Base-by-base conservation (phyloP, 2,329 filamentous ascomycete species). In the Hymenoscyphus scutula region DNA sequence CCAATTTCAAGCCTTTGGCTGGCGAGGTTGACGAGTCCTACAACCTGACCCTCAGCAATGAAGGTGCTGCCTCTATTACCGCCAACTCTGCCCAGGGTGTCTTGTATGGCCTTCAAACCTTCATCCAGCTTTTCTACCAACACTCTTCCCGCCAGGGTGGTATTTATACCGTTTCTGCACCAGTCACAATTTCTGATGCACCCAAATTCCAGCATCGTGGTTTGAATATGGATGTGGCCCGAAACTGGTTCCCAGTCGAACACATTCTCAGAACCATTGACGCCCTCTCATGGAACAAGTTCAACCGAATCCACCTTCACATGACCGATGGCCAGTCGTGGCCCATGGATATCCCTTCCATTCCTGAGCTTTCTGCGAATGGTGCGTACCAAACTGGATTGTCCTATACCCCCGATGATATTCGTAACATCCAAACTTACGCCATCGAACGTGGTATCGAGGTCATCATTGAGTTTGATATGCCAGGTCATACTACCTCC, bases 321-420 rank as follows among this genome's bases (percentile, higher is more conserved):
- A 82, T 89, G 62, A 95, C 90, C 4, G 91, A 96, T 75, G 87
- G 89, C 17, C 91, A 96, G 75, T 90, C 90, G 3, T 96, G 91
- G 89, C 92, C 92, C 0, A 79, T 96, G 27, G 90, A 92, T 68
- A 88, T 96, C 57, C 89, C 90, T 0, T 76, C 89, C 2, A 76
- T 96, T 65, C 89, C 92, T 3, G 83, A 88, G 63, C 80, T 96
- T 1, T 82, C 91, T 2, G 76, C 80, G 59, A 88, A 91, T 74
- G 92, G 91, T 38, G 88, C 91, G 1, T 96, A 96, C 72, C 80
- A 81, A 27, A 79, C 81, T 19, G 84, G 83, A 54, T 79, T 90
- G 58, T 84, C 85, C 0, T 96, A 95, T 78, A 85, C 82, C 1
- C 81, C 87, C 0, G 75, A 77, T 1, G 87, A 92, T 65, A 78